These are phyloP conservation scores for Annulohypoxylon nitens DNA, from an alignment of 495 filamentous ascomycete genomes.

Conservation along the genomic window DNA sequence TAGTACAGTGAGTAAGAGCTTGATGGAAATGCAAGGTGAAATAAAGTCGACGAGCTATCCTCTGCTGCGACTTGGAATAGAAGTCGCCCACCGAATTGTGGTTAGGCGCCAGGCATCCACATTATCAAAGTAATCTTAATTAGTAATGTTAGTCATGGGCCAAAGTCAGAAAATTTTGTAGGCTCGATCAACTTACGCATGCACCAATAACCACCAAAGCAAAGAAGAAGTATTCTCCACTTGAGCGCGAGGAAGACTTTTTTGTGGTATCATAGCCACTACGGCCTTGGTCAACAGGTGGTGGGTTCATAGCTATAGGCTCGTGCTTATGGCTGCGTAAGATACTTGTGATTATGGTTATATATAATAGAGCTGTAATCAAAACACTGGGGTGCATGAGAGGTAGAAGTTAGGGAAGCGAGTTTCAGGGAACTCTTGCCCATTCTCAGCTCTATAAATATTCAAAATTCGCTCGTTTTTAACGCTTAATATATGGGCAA, in stretches of 20 bases:
- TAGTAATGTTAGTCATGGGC: neutral
- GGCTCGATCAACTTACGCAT: neutral
- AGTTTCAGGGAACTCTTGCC: neutral
- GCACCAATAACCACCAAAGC: neutral
- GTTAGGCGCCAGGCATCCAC: neutral
- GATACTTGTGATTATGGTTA: neutral
- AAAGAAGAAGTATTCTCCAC: neutral
- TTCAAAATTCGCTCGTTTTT: neutral
- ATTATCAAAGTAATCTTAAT: constrained; percentile 7
- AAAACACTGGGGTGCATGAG: neutral
- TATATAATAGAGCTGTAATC: neutral
- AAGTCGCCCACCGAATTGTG: too few species aligned
- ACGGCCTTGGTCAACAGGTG: constrained; percentile 11
- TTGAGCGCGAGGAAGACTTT: neutral
- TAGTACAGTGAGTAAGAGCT: too few species aligned
- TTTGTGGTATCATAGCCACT: constrained; percentile 34
- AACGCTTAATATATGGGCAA: neutral
- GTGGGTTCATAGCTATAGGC: neutral
- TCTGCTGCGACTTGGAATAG: too few species aligned
- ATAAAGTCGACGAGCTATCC: too few species aligned
- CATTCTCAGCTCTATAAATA: neutral
- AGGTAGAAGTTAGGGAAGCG: neutral
- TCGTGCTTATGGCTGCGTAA: neutral
- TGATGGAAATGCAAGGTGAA: too few species aligned
- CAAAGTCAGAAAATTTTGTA: neutral